Evolutionary conservation across 768 basidiomycete species (phyloP), one percentile per base, ranked within the genome.

Genomic region (Lactarius sanguifluus): DNA sequence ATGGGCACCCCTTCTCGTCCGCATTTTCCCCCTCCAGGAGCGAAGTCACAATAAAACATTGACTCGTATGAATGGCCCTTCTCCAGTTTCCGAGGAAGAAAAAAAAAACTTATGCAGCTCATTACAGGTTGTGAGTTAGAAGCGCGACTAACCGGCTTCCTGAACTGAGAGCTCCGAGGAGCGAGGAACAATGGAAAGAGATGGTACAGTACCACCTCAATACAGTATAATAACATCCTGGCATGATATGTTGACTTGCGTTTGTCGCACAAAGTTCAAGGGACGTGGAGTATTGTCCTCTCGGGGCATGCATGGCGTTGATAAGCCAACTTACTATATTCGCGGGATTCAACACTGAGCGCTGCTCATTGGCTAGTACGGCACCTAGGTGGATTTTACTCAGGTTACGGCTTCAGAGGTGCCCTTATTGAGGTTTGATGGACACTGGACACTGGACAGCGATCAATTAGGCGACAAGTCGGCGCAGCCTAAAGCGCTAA

Each of bases 251-350:
- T 38, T 38, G 36, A 38, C 36, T 38, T 38, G 36, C 12, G 13
- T 12, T 38, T 23, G 8, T 50, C 47, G n/a, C n/a, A 50, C 50
- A 25, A 28, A 2, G 23, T 52, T 25, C 9, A n/a, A 50, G 1
- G 47, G 12, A 23, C 47, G 47, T 13, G 47, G 36, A 12, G 12
- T 4, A 7, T 23, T n/a, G 47, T 50, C 47, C 23, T 50, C 25
- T 50, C 47, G 13, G 47, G 47, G 23, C 23, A 15, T n/a, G 12
- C 23, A 50, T 23, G 8, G 25, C 25, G 25, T 52, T 52, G 50
- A 52, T 52, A 52, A 52, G 50, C 50, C 50, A 52, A 52, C 50
- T 52, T 52, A 25, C 50, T 5, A 6, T 52, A 52, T 52, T 52
- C 16, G 50, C 50, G 50, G 50, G 13, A 12, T 25, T 52, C 50